Evolutionary conservation across 768 basidiomycete species (phyloP).

Genomic region (Suillus alpinus): DNA sequence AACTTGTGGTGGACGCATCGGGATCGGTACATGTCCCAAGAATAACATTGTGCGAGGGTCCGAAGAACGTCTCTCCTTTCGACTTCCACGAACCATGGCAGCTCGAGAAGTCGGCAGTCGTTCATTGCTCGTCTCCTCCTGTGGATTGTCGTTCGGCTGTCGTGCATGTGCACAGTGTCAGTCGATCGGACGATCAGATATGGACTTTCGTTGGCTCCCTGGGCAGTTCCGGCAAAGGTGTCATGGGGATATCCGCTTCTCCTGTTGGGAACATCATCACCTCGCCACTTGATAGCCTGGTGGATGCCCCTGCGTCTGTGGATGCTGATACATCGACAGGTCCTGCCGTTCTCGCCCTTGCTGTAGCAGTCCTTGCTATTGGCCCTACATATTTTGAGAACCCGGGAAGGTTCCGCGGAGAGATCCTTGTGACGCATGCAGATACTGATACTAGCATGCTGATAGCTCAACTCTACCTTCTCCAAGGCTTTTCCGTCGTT

Average conservation of each 20-base stretch:
- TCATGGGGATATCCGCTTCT: not conserved
- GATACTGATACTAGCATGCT: not conserved
- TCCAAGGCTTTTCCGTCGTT: not conserved
- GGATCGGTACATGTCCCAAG: not conserved
- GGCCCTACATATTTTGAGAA: not conserved
- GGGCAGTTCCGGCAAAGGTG: not conserved
- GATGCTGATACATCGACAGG: not conserved
- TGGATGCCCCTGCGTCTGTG: not conserved
- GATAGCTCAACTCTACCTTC: not conserved
- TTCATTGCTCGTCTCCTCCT: not conserved
- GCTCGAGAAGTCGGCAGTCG: not conserved
- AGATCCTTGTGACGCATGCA: not conserved
- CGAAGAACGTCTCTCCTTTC: not conserved
- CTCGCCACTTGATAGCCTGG: not conserved
- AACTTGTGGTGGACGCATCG: not conserved
- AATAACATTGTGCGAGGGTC: not conserved
- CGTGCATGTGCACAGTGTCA: not conserved
- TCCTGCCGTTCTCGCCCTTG: not conserved
- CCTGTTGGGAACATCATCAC: not conserved
- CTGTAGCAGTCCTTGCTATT: not conserved
- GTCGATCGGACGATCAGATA: not conserved
- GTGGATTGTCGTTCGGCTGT: not conserved
- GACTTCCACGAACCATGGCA: not conserved
- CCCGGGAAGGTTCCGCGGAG: not conserved
- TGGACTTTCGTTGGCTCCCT: conserved; percentile 1